phyloP scores from a whole-genome alignment of 2,329 filamentous ascomycete genomes.

The Trichophyton benhamiae region DNA sequence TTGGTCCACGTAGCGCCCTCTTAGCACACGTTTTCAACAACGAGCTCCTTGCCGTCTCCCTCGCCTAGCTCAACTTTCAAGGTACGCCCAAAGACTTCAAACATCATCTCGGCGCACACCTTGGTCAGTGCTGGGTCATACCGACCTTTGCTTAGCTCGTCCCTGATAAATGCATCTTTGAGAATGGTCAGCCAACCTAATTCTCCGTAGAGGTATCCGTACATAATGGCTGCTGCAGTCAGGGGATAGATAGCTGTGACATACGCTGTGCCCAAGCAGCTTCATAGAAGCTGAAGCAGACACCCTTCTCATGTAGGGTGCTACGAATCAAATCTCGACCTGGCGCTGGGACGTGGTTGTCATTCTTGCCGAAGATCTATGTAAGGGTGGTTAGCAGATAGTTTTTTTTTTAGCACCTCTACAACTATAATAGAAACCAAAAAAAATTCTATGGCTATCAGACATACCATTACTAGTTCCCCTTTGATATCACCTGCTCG shows the following conservation, averaged over 20 bases:
- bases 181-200: not conserved
- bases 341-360: slow-evolving; percentile 74
- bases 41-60: slow-evolving; percentile 46
- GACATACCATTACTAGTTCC: slow-evolving; percentile 60
- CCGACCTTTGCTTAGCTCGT: slow-evolving; percentile 84
- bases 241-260: slow-evolving; percentile 15
- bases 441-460: slow-evolving; percentile 7
- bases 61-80: slow-evolving; percentile 69
- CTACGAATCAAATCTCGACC: slow-evolving; percentile 73
- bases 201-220: too few relatives aligned
- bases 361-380: slow-evolving; percentile 75
- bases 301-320: slow-evolving; percentile 64
- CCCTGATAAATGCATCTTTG: slow-evolving; percentile 73
- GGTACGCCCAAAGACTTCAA: slow-evolving; percentile 70
- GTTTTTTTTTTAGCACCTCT: not conserved
- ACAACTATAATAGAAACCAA: too few relatives aligned
- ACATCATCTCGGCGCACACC: slow-evolving; percentile 78
- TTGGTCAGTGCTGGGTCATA: slow-evolving; percentile 81
- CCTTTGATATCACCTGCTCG: slow-evolving; percentile 57
- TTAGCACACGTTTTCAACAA: slow-evolving; percentile 63
- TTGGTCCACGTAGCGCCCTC: slow-evolving; percentile 22
- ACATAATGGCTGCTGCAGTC: too few relatives aligned
- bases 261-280: slow-evolving; percentile 77
- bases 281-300: slow-evolving; percentile 73
- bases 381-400: not conserved